Evolutionary conservation across 2,329 filamentous ascomycete species (phyloP).

Genomic region (Metarhizium humberi): DNA sequence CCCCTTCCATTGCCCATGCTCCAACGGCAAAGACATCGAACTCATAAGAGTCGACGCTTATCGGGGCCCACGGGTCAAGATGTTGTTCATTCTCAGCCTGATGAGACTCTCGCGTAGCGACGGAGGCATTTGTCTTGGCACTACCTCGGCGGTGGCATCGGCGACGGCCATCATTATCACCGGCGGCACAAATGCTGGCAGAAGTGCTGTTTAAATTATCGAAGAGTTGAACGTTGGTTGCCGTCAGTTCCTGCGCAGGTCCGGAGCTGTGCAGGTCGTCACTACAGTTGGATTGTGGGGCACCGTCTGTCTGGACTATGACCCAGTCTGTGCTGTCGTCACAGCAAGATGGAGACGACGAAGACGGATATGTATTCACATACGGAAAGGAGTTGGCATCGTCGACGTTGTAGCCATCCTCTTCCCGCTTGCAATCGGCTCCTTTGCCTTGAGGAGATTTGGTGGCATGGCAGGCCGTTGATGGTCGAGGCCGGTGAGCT

Average conservation of each 20-base stretch:
- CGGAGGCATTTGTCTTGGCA: background rate
- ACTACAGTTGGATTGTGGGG: background rate
- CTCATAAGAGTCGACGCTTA: background rate
- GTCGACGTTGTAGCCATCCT: too few species aligned
- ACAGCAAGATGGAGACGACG: background rate
- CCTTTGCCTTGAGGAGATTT: too few species aligned
- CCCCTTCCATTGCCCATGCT: background rate
- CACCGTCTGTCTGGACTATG: background rate
- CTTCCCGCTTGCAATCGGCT: too few species aligned
- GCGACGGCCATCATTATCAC: background rate
- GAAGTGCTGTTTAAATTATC: background rate
- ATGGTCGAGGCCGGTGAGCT: too few species aligned
- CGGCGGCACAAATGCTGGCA: background rate
- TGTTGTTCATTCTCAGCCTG: background rate
- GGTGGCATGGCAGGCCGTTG: too few species aligned
- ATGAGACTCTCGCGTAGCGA: background rate
- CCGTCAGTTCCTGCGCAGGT: background rate
- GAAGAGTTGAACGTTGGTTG: slow-evolving; percentile 2
- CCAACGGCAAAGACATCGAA: background rate
- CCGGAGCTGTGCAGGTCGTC: background rate
- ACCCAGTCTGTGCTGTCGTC: slow-evolving; percentile 2
- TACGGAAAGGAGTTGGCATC: too few species aligned
- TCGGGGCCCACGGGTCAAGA: background rate
- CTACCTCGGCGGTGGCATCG: slow-evolving; percentile 1
- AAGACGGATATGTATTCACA: too few species aligned